phyloP scores from a whole-genome alignment of 495 filamentous ascomycete species.

The Aspergillus bridgeri region DNA sequence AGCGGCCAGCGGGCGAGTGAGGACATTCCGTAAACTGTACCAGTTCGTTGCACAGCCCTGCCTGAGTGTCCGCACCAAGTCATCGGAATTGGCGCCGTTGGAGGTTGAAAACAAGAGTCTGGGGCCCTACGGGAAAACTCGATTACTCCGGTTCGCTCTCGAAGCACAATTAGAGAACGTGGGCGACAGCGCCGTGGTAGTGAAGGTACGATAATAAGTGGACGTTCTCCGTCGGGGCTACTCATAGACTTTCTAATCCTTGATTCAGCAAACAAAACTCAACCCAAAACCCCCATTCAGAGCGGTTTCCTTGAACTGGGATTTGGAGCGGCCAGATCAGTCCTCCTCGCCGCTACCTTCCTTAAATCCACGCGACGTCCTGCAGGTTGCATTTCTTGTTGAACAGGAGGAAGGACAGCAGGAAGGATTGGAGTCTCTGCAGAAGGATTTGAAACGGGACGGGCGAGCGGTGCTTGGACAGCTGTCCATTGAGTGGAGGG shows the following conservation, averaged over 20 bases:
- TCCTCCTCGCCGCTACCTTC: slow-evolving; percentile 49
- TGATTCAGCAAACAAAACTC: slow-evolving; percentile 45
- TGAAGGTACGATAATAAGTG: slow-evolving; percentile 30
- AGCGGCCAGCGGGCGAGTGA: slow-evolving; percentile 62
- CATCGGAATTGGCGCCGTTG: slow-evolving; percentile 53
- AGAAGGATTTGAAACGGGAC: slow-evolving; percentile 53
- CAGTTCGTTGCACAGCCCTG: slow-evolving; percentile 91
- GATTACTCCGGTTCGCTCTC: slow-evolving; percentile 55
- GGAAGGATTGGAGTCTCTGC: slow-evolving; percentile 42
- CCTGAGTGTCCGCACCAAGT: slow-evolving; percentile 86
- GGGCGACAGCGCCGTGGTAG: slow-evolving; percentile 49
- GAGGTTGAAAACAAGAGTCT: slow-evolving; percentile 44
- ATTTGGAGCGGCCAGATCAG: slow-evolving; percentile 32
- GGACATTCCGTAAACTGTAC: slow-evolving; percentile 93
- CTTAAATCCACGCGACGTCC: slow-evolving; percentile 78
- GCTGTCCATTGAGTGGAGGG: slow-evolving; percentile 81
- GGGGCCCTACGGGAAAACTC: slow-evolving; percentile 45
- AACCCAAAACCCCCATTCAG: slow-evolving; percentile 55
- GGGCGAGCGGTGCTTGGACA: slow-evolving; percentile 71
- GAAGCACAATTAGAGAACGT: slow-evolving; percentile 96
- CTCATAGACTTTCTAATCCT: not conserved
- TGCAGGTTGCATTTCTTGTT: slow-evolving; percentile 88
- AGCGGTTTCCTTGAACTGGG: slow-evolving; percentile 58
- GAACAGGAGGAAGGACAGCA: slow-evolving; percentile 58
- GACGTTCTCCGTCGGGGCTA: not conserved